These are phyloP conservation scores for Cairneyella variabilis DNA, from an alignment of 495 filamentous ascomycete species.

Conservation along the genomic window DNA sequence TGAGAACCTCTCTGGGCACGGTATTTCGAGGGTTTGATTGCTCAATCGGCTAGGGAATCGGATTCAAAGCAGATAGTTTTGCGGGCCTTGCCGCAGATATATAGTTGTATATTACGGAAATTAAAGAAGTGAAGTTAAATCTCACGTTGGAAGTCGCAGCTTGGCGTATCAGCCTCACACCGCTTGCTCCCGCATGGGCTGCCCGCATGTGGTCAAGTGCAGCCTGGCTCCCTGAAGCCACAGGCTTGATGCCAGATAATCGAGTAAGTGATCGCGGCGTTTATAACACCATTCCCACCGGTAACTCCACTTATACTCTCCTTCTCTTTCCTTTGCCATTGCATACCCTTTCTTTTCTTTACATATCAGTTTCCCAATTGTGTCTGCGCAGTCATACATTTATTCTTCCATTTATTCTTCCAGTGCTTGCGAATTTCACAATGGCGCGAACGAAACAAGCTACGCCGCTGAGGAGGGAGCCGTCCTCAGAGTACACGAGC, in stretches of 20 bases:
- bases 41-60: too few relatives aligned
- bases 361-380: too few relatives aligned
- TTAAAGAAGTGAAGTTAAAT: not conserved
- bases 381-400: too few relatives aligned
- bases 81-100: not conserved
- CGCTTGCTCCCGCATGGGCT: not conserved
- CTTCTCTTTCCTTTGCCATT: slow-evolving; percentile 12
- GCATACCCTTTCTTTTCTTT: not conserved
- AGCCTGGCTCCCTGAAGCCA: not conserved
- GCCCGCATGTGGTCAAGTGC: not conserved
- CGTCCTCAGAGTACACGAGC: slow-evolving; percentile 58
- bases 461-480: slow-evolving; percentile 59
- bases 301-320: too few relatives aligned
- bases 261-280: too few relatives aligned
- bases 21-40: too few relatives aligned
- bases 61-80: not conserved
- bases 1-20: too few relatives aligned
- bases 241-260: too few relatives aligned
- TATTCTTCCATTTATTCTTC: too few relatives aligned
- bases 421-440: too few relatives aligned
- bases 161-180: not conserved
- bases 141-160: not conserved
- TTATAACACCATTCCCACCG: too few relatives aligned
- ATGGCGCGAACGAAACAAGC: slow-evolving; percentile 75
- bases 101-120: not conserved